Evolutionary conservation across 75 land plant genomes (phyloP), one percentile per base, ranked within the genome.

Genomic region (Larix kaempferi): DNA sequence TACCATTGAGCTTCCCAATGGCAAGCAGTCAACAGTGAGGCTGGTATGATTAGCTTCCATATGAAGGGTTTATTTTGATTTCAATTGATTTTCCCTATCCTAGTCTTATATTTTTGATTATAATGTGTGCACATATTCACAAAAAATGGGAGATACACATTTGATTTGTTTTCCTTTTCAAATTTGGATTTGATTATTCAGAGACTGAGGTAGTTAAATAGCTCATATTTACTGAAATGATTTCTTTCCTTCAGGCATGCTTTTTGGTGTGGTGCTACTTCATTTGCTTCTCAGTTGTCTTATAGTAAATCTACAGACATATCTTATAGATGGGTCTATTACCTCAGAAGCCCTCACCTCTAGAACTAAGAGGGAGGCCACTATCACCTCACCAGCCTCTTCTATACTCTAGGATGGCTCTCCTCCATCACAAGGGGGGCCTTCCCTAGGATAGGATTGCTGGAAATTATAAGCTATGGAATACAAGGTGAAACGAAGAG

Each of bases 21-120:
- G 99, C 19, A 83, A 83, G 78, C 59, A 92, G 78, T 92, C 99
- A 56, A 97, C 98, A 49, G 98, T 96, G 62, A 85, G 99, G 81
- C 80, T 92, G 94, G 99, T 96, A 63, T 80, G 56, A 52, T 78
- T 21, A 61, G 19, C 25, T 17, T 74, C 5, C 10, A 74, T 17
- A 26, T 10, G 13, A 17, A 49, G 23, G 76, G 12, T 7, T 33
- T 55, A 56, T 74, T 52, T 55, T 52, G 59, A 3, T 74, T 16
- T 37, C 15, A 3, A 17, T 17, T 57, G 6, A 17, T 57, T 59
- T 23, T 55, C 21, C 25, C 10, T 49, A 49, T 29, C 29, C 16
- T 0, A 52, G 21, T 49, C 63, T 74, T 74, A 11, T 52, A 44
- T 74, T 27, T 44, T 7, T 22, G 19, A 14, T 25, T 0, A 2